These are phyloP conservation scores for Pichia sp. DNA, from an alignment of 1,139 yeast species.

Conservation along the genomic window DNA sequence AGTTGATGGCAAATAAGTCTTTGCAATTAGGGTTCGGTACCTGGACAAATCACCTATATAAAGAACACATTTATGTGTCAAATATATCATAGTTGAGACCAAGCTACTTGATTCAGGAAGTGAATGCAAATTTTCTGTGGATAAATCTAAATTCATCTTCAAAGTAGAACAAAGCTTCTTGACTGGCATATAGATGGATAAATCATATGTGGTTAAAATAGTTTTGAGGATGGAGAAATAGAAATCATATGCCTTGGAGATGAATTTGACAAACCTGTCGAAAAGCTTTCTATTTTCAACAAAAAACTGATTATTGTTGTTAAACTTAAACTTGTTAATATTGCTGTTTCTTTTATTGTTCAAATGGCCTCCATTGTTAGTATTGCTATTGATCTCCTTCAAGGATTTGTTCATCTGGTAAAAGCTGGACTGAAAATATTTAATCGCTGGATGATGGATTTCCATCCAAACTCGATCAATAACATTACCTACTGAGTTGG, in stretches of 20 bases:
- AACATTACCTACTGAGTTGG: constrained; percentile 14
- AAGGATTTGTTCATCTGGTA: constrained; percentile 16
- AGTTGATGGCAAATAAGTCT: constrained; percentile 32
- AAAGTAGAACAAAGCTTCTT: constrained; percentile 23
- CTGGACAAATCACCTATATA: constrained; percentile 55
- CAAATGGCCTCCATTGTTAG: constrained; percentile 3
- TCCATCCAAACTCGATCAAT: constrained; percentile 51
- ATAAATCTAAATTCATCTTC: constrained; percentile 14
- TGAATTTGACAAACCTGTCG: constrained; percentile 41
- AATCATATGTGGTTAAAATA: constrained; percentile 30
- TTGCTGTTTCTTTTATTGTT: neutral
- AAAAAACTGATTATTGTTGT: constrained; percentile 18
- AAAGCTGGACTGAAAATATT: constrained; percentile 41
- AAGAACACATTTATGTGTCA: constrained; percentile 46
- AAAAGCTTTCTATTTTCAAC: constrained; percentile 54
- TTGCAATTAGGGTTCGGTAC: constrained; percentile 41
- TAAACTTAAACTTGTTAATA: neutral
- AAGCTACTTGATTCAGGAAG: constrained; percentile 9
- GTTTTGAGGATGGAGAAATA: constrained; percentile 34
- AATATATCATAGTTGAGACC: constrained; percentile 33
- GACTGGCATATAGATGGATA: constrained; percentile 32
- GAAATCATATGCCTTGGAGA: constrained; percentile 38
- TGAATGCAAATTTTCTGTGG: neutral
- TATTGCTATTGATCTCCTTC: constrained; percentile 2
- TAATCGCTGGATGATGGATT: constrained; percentile 57